A percentile compares a stretch with the other conserved stretches of the same genome.
These are phyloP conservation scores for Osmanthus fragrans DNA, from an alignment of 257 asterid genomes.

Conservation along the genomic window DNA sequence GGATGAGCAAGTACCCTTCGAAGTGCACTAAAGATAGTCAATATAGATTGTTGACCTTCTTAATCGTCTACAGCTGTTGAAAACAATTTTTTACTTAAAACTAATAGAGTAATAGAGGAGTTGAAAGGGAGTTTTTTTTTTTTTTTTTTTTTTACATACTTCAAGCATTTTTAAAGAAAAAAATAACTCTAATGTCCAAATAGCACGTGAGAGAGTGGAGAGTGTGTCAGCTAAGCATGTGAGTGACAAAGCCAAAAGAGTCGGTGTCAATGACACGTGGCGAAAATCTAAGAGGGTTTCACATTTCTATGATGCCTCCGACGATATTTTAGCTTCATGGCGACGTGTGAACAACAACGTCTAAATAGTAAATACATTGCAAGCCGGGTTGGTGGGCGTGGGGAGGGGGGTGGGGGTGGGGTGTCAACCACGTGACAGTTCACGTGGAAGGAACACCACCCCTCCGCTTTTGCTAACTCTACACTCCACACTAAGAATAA, in stretches of 20 bases:
- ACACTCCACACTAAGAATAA: background rate
- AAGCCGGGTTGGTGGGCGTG: background rate
- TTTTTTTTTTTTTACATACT: too few species aligned
- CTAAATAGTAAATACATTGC: constrained; percentile 25
- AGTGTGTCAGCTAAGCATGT: constrained; percentile 40
- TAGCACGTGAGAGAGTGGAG: constrained; percentile 36
- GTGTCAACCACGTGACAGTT: constrained; percentile 27
- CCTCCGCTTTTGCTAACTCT: background rate
- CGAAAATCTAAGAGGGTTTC: constrained; percentile 13
- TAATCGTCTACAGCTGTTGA: too few species aligned
- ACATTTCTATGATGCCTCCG: constrained; percentile 18
- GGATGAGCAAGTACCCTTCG: too few species aligned
- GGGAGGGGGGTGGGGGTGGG: background rate
- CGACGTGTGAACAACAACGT: constrained; percentile 49
- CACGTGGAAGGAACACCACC: constrained; percentile 31
- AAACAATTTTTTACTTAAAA: too few species aligned
- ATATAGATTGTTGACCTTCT: too few species aligned
- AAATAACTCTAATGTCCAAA: constrained; percentile 7
- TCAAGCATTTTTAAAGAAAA: too few species aligned
- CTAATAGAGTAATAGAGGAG: too few species aligned
- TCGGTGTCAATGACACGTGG: constrained; percentile 47
- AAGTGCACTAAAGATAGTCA: too few species aligned
- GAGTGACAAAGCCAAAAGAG: constrained; percentile 32
- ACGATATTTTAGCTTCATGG: constrained; percentile 22
- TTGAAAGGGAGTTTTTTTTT: too few species aligned